Evolutionary conservation across 192 early-diverging fungal species (phyloP), one percentile per base, ranked within the genome.

Genomic region (Pilobolus umbonatus): DNA sequence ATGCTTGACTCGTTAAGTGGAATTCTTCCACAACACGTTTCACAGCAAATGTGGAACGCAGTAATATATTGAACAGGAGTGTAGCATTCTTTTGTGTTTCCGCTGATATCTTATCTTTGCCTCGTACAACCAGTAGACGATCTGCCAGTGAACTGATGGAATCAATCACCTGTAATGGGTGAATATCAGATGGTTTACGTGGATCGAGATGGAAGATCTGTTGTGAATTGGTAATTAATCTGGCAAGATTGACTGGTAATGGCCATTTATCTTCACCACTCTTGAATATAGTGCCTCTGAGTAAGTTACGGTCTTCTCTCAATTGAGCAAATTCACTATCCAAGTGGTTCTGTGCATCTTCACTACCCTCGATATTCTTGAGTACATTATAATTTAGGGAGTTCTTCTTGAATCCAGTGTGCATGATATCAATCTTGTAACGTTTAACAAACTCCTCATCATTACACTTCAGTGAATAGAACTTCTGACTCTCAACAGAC

Each of bases 1-100:
- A 96, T 4, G 96, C 88, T 60, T 93, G 85, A 26, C 78, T 71
- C 11, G 75, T 91, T 51, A 99, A 68, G 49, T 88, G 91, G 82
- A 82, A 94, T 74, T 94, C 85, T 72, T 95, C 91, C 55, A 97
- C 82, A 8, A 99, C 89, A 45, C 87, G 77, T 64, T 87, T 88
- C 9, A 85, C 81, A 12, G 94, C 84, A 56, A 99, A 71, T 7
- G 84, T 85, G 24, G 91, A 92, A 36, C 94, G 80, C 2, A 82
- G 61, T 26, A 85, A 55, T 35, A 96, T 93, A 62, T 90, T 85
- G 83, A 95, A 98, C 52, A 98, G 70, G 21, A 94, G 69, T 4
- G 94, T 99, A 1, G 96, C 93, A 64, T 99, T 99, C 24, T 70
- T 67, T 75, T 99, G 96, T 6, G 90, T 92, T 68, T 94, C 90